A percentile compares a stretch with the other conserved stretches of the same genome.
phyloP scores from a whole-genome alignment of 192 early-diverging fungal genomes.

The Jimgerdemannia lactiflua region DNA sequence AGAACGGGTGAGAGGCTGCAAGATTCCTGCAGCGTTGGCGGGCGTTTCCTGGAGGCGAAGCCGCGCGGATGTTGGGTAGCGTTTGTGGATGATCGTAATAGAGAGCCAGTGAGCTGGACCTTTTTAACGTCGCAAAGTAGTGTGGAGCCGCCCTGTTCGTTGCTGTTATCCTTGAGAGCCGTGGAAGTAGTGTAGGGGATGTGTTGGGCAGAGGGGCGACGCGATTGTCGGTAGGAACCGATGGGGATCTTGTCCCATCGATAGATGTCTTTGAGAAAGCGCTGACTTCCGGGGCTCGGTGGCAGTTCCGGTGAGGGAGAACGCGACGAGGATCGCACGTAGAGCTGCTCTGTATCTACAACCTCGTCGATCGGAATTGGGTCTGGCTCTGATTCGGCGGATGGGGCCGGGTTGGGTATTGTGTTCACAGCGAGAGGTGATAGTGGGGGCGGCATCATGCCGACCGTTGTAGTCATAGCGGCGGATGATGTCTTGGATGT shows the following conservation, averaged over 20 bases:
- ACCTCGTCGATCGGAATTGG: slow-evolving; percentile 47
- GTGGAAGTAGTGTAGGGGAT: slow-evolving; percentile 19
- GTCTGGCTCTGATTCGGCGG: not conserved
- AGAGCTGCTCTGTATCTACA: slow-evolving; percentile 45
- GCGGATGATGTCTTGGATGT: slow-evolving; percentile 12
- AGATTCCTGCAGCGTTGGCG: slow-evolving; percentile 2
- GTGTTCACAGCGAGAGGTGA: not conserved
- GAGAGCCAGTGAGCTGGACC: slow-evolving; percentile 12
- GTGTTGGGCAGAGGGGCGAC: slow-evolving; percentile 29
- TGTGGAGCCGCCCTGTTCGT: slow-evolving; percentile 31
- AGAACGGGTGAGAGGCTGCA: slow-evolving; percentile 9
- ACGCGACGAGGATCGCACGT: slow-evolving; percentile 34
- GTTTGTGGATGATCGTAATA: slow-evolving; percentile 9
- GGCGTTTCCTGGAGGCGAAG: slow-evolving; percentile 2
- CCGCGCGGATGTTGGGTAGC: slow-evolving; percentile 8
- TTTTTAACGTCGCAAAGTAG: slow-evolving; percentile 15
- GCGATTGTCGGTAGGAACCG: slow-evolving; percentile 41
- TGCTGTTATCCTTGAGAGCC: slow-evolving; percentile 28
- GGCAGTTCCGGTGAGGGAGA: slow-evolving; percentile 37
- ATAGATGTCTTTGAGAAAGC: slow-evolving; percentile 36
- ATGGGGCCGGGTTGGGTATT: not conserved
- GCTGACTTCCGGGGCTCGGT: slow-evolving; percentile 10
- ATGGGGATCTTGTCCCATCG: slow-evolving; percentile 54
- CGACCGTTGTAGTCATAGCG: not conserved
- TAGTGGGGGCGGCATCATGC: not conserved